Evolutionary conservation across 176 grass and related monocot species (phyloP), one percentile per base, ranked within the genome.

Genomic region (Thalia dealbata): DNA sequence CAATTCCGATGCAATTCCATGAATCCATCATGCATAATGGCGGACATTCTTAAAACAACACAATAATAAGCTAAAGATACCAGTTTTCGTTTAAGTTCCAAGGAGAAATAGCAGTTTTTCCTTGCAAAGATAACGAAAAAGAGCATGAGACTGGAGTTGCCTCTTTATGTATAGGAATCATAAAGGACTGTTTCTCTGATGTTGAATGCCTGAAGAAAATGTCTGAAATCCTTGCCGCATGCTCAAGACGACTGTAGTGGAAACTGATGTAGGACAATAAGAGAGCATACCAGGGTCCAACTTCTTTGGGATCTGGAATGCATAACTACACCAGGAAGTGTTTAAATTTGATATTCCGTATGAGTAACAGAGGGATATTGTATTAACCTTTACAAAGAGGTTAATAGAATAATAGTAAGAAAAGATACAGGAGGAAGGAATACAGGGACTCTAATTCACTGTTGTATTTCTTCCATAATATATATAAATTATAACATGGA

Each of bases 1-100:
- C 9, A 72, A 27, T 45, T 72, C 2, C 6, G 23, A 72, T 55
- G 50, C 68, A 46, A 70, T 26, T 41, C 19, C 68, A 70, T 72
- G 70, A 55, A 15, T 56, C 26, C 13, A 54, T 73, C 25, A 54
- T 28, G 7, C 14, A 35, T 3, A 21, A 56, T 24, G 22, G 15
- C 32, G 23, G 24, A 15, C 15, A 52, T 21, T 54, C 24, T 62
- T 13, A 24, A 12, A 24, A 12, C 21, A 62, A 62, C 59, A 10
- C 59, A 14, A 27, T 62, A 62, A 28, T 55, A 22, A 62, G 59
- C 24, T 6, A 19, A 60, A 62, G 18, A 0, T 19, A 18, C 11
- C 11, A 8, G 11, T 48, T 48, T 48, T 48, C 11, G 6, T 8
- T 48, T 2, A 48, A 48, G 45, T 13, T 48, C 6, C 45, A 10